These are phyloP conservation scores for Trichoderma gracile DNA, from an alignment of 2,329 filamentous ascomycete genomes.

Conservation along the genomic window DNA sequence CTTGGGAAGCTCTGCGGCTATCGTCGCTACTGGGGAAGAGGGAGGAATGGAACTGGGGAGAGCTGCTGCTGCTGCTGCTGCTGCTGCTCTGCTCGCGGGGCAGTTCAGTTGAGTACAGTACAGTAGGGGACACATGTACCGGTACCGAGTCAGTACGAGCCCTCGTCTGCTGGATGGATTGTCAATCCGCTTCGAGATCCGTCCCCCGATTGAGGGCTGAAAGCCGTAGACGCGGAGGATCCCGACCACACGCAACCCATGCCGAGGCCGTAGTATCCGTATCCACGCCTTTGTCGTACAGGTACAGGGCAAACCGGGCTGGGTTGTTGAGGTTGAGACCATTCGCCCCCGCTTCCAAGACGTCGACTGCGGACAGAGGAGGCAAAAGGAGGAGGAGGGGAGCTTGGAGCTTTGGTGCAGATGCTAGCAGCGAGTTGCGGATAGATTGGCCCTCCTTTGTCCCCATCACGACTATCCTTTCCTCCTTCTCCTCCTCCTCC, in stretches of 20 bases:
- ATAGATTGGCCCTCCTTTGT: conserved; percentile 15
- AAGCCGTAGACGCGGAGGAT: background rate
- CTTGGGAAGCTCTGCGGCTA: conserved; percentile 14
- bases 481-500: background rate
- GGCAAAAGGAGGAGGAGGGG: conserved; percentile 12
- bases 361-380: background rate
- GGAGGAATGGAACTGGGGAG: background rate
- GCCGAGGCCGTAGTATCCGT: background rate
- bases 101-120: background rate
- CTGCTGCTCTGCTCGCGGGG: background rate
- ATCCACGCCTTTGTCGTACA: background rate
- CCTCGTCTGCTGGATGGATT: background rate
- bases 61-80: background rate
- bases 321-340: background rate
- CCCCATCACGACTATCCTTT: background rate
- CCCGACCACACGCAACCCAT: background rate
- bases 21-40: conserved; percentile 6
- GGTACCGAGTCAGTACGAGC: background rate
- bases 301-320: too few species aligned
- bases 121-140: background rate
- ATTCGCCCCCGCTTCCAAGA: conserved; percentile 18
- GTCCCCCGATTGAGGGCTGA: too few species aligned
- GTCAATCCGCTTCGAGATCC: background rate
- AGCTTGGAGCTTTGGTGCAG: background rate
- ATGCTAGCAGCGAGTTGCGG: background rate